phyloP scores from a whole-genome alignment of 768 basidiomycete genomes.

The Pholiota conissans region DNA sequence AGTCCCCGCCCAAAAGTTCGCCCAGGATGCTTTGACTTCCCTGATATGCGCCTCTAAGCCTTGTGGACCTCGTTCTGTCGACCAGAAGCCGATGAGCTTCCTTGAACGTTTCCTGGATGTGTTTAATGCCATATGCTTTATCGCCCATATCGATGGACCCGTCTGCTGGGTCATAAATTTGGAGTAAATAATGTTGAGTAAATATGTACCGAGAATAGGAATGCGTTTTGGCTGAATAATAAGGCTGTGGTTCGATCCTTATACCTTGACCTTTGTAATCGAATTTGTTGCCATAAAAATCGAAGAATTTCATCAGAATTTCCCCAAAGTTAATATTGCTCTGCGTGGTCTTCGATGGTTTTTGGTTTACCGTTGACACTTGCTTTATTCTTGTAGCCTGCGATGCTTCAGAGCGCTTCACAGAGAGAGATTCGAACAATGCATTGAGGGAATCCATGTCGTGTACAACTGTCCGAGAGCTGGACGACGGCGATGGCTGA shows the following conservation, averaged over 20 bases:
- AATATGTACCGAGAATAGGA: constrained; percentile 4
- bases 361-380: too few species aligned
- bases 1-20: neutral
- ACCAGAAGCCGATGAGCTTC: constrained; percentile 12
- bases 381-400: too few species aligned
- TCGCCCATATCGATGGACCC: constrained; percentile 20
- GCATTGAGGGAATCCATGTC: too few species aligned
- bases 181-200: constrained; percentile 18
- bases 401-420: too few species aligned
- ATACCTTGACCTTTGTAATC: constrained; percentile 18
- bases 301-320: constrained; percentile 20
- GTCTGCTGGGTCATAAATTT: constrained; percentile 24
- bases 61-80: neutral
- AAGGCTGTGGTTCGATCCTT: constrained; percentile 17
- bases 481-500: too few species aligned
- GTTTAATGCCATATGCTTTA: constrained; percentile 27
- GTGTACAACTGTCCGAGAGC: too few species aligned
- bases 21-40: neutral
- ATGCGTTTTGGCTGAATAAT: constrained; percentile 10
- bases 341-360: too few species aligned
- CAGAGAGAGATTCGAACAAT: too few species aligned
- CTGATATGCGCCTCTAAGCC: too few species aligned
- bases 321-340: constrained; percentile 17
- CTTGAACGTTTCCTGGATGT: constrained; percentile 21
- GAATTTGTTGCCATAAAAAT: constrained; percentile 25